phyloP scores from a whole-genome alignment of 768 basidiomycete genomes.

The Hypholoma sublateritium region DNA sequence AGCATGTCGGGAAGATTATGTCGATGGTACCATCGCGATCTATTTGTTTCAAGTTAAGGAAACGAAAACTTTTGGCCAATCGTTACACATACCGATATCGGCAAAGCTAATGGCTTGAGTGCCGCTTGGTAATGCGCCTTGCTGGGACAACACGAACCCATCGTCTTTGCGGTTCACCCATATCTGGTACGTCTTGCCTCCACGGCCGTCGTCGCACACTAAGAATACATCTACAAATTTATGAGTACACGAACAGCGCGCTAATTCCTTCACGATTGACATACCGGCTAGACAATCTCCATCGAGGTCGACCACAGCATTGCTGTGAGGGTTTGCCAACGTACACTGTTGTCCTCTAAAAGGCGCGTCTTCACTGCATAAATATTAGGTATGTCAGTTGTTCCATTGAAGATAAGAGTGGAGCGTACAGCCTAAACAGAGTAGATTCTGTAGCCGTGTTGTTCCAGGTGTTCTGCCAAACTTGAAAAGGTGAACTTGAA shows the following conservation, averaged over 20 bases:
- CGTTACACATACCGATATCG: slow-evolving; percentile 68
- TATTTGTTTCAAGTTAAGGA: slow-evolving; percentile 19
- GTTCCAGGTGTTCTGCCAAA: slow-evolving; percentile 86
- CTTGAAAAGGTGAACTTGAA: slow-evolving; percentile 45
- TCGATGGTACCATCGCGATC: slow-evolving; percentile 98
- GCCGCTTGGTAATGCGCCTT: slow-evolving; percentile 71
- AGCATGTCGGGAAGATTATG: slow-evolving; percentile 88
- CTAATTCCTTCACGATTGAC: neutral
- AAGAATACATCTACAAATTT: slow-evolving; percentile 75
- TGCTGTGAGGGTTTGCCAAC: slow-evolving; percentile 88
- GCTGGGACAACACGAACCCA: slow-evolving; percentile 70
- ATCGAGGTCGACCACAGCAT: slow-evolving; percentile 90
- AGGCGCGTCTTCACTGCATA: slow-evolving; percentile 51
- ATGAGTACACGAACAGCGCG: neutral
- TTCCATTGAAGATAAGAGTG: neutral
- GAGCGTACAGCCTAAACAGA: slow-evolving; percentile 67
- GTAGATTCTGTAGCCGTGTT: slow-evolving; percentile 47
- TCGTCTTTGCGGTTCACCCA: slow-evolving; percentile 86
- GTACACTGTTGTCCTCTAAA: slow-evolving; percentile 68
- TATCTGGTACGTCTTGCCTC: slow-evolving; percentile 76
- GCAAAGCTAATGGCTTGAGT: slow-evolving; percentile 83
- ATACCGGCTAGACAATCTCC: slow-evolving; percentile 93
- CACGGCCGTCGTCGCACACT: slow-evolving; percentile 68
- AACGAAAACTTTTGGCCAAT: too few species aligned
- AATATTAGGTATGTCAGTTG: neutral